Evolutionary conservation across 495 filamentous ascomycete genomes (phyloP), one percentile per base, ranked within the genome.

Genomic region (Sabuloglossum arenarium): DNA sequence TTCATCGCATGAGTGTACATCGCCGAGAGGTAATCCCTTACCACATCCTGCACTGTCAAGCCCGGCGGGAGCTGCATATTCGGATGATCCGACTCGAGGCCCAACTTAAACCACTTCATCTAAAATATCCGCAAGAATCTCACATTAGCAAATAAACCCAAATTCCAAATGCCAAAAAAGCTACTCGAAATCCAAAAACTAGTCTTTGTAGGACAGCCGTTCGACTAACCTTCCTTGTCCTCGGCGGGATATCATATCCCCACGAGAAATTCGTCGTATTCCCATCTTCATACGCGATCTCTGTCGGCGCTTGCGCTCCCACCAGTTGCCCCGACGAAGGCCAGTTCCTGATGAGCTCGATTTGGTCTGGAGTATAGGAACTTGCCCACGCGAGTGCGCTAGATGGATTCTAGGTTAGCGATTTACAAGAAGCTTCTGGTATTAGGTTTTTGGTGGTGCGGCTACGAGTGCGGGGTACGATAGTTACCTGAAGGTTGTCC

Each of bases 401-500:
- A 12, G 4, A 43, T 2, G 9, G 3, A 43, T 21, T 10, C 39
- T n/a, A n/a, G n/a, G n/a, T n/a, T n/a, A n/a, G n/a, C n/a, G n/a
- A n/a, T n/a, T n/a, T n/a, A n/a, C n/a, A n/a, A n/a, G n/a, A n/a
- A n/a, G n/a, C n/a, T n/a, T n/a, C n/a, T n/a, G n/a, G n/a, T n/a
- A n/a, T n/a, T n/a, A n/a, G n/a, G n/a, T n/a, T n/a, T n/a, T n/a
- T n/a, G n/a, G n/a, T n/a, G n/a, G n/a, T n/a, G n/a, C n/a, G n/a
- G n/a, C n/a, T n/a, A n/a, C n/a, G n/a, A n/a, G n/a, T n/a, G n/a
- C n/a, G 11, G 12, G 12, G 68, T 61, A 69, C 68, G 55, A 42
- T 39, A 25, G 32, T 6, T 60, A 64, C 68, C 68, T 54, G 55
- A 69, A 70, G 10, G 68, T 70, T 23, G 68, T 70, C 12, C 67